These are phyloP conservation scores for Dryas integrifolia DNA, from an alignment of 331 rosid species.

Conservation along the genomic window DNA sequence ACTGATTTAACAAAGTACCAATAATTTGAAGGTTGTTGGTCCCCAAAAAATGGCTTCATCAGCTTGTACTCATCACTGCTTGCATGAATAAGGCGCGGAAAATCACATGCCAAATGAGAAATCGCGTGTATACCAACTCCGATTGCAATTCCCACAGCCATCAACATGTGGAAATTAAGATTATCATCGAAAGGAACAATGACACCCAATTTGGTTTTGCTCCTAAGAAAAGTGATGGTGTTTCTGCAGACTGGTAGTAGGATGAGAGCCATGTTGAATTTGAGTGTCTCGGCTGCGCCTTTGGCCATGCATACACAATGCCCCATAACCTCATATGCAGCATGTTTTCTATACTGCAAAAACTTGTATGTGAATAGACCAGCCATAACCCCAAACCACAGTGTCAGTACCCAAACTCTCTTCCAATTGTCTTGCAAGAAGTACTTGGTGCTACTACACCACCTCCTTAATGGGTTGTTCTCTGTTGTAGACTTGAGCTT, in stretches of 20 bases:
- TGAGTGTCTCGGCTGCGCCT: constrained; percentile 85
- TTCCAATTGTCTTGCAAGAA: constrained; percentile 70
- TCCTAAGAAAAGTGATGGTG: constrained; percentile 65
- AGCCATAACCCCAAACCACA: constrained; percentile 55
- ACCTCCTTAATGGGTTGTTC: constrained; percentile 28
- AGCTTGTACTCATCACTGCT: neutral
- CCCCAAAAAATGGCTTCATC: constrained; percentile 44
- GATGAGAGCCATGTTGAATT: constrained; percentile 83
- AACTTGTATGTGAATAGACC: constrained; percentile 60
- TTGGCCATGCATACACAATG: constrained; percentile 84
- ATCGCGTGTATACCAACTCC: constrained; percentile 60
- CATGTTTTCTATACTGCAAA: constrained; percentile 44
- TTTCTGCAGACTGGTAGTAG: constrained; percentile 77
- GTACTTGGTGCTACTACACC: constrained; percentile 42
- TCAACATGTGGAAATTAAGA: constrained; percentile 74
- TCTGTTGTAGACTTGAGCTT: constrained; percentile 39
- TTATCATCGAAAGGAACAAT: constrained; percentile 66
- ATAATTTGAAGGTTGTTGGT: constrained; percentile 44
- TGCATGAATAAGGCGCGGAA: constrained; percentile 61
- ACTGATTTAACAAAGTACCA: constrained; percentile 50
- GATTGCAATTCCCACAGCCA: constrained; percentile 51
- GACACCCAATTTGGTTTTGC: constrained; percentile 49
- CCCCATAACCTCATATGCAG: constrained; percentile 65
- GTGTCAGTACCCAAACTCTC: constrained; percentile 61
- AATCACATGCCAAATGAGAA: constrained; percentile 68